Base-by-base conservation (phyloP, 2,329 filamentous ascomycete genomes). In the Dryadomyces quercus-mongolicae region DNA sequence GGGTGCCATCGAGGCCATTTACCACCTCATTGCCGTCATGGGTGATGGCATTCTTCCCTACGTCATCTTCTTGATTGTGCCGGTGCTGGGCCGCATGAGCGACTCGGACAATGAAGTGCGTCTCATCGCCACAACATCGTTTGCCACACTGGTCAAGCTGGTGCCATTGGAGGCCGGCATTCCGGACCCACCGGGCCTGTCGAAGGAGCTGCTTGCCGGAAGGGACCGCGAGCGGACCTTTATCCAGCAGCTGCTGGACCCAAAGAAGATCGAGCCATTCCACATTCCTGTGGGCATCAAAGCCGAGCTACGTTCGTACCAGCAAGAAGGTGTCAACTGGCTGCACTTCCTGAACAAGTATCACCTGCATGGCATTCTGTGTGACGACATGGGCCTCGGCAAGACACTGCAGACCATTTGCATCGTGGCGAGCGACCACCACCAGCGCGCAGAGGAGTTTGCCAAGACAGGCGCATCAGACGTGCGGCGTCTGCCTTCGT, bases 311-410 rank as follows among this genome's bases (percentile, higher is more conserved):
- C 88, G 93, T 59, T 95, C 91, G 0, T 98, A 98, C 66, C 94
- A 98, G 68, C 93, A 98, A 68, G 93, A 98, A 53, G 93, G 93
- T 66, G 92, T 98, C 65, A 98, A 98, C 66, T 98, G 93, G 93
- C 81, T 98, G 52, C 85, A 94, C 55, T 98, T 98, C 72, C 83
- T 98, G 61, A 98, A 98, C 67, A 91, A 91, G 55, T 98, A 97
- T 66, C 92, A 98, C 63, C 81, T 98, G 1, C 94, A 98, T 62
- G 93, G 93, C 50, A 96, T 98, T 68, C 87, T 98, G 56, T 98
- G 93, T 66, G 93, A 98, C 64, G 93, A 98, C 67, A 98, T 98
- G 93, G 93, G 93, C 64, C 85, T 98, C 31, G 93, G 93, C 51
- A 98, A 98, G 73, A 98, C 93, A 1, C 73, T 98, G 12, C 93